phyloP scores from a whole-genome alignment of 257 asterid genomes.

The Ballota nigra region DNA sequence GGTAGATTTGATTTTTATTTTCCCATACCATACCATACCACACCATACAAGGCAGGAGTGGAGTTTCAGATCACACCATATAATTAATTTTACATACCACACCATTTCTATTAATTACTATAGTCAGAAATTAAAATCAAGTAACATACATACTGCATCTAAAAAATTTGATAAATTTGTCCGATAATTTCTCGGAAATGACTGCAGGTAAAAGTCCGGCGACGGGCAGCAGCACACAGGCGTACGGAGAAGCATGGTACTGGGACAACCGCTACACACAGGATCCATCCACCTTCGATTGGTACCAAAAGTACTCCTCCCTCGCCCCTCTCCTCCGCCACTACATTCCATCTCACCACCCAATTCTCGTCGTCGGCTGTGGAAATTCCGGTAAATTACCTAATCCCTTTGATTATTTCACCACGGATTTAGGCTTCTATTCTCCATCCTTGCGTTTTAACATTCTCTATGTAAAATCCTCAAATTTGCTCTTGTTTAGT shows the following conservation, averaged over 20 bases:
- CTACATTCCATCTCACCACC: slow-evolving; percentile 52
- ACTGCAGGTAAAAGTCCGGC: slow-evolving; percentile 32
- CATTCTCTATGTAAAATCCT: not conserved
- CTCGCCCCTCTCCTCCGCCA: slow-evolving; percentile 66
- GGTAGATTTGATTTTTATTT: too few species aligned
- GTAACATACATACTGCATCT: too few species aligned
- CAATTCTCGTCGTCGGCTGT: slow-evolving; percentile 64
- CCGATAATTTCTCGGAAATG: slow-evolving; percentile 25
- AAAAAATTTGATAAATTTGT: not conserved
- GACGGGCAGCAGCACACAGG: slow-evolving; percentile 39
- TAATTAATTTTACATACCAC: too few species aligned
- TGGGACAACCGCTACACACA: slow-evolving; percentile 73
- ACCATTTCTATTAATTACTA: too few species aligned
- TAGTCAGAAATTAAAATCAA: too few species aligned
- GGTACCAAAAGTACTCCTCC: slow-evolving; percentile 73
- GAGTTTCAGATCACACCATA: too few species aligned
- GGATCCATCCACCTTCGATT: slow-evolving; percentile 60
- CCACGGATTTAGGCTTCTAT: not conserved
- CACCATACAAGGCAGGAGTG: too few species aligned
- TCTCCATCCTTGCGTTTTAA: not conserved
- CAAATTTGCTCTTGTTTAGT: not conserved
- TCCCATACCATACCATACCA: too few species aligned
- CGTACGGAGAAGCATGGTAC: slow-evolving; percentile 76
- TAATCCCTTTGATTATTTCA: too few species aligned
- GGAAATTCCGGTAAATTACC: slow-evolving; percentile 63